Evolutionary conservation across 495 filamentous ascomycete species (phyloP), one percentile per base, ranked within the genome.

Genomic region (Xylaria cubensis): DNA sequence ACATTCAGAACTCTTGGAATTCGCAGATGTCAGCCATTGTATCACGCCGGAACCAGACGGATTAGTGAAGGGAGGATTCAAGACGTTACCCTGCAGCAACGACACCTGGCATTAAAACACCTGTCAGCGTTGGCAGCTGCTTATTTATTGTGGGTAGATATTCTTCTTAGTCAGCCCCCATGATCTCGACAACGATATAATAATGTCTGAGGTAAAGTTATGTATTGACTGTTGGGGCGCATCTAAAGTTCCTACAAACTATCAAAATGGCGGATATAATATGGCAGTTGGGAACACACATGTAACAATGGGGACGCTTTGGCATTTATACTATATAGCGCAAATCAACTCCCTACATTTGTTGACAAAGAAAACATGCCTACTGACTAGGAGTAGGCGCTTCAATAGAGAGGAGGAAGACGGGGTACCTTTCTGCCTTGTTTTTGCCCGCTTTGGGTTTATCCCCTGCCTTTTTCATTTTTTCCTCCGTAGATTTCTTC

Each of bases 331-430:
- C 51, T 56, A 29, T 56, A 29, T 29, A 29, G 21, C 51, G 12
- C 10, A 29, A 5, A 26, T 2, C 21, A n/a, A 26, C 51, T 56
- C 24, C n/a, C 50, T 12, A 12, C 21, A 6, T 10, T 56, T 24
- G 51, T 3, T 15, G 13, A 61, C 3, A n/a, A 39, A n/a, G 32
- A n/a, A 39, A 17, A 39, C 0, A 42, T n/a, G n/a, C 69, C 63
- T 34, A 56, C 32, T 42, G n/a, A 26, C 26, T n/a, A 44, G 41
- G 67, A 72, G 67, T 67, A 24, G 78, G 78, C 10, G 73, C 75
- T 32, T 79, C 77, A 12, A 80, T 72, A 13, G 75, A 74, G 17
- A 80, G 76, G 15, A 77, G 75, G 59, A 80, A 79, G 29, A 76
- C 75, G 17, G 76, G 67, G 29, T 78, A 67, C 0, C 71, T 19